Percentiles rank a stretch among this genome's conserved stretches.
Evolutionary conservation across 257 asterid species (phyloP).

Genomic region (Solanum piurae): DNA sequence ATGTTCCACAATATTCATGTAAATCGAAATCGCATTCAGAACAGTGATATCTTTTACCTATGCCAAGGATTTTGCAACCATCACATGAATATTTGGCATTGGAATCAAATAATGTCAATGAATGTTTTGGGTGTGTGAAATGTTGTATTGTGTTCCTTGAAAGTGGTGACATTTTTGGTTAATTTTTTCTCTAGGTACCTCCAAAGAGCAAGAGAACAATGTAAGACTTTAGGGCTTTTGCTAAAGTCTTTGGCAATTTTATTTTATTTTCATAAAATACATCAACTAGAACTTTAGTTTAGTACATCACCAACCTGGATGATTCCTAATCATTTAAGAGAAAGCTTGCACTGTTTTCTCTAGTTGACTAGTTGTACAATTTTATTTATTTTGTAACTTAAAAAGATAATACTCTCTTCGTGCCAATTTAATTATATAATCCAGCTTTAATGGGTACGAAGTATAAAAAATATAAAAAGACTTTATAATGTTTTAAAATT

Average conservation of each 20-base stretch:
- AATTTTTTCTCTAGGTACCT: background rate
- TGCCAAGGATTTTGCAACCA: conserved; percentile 33
- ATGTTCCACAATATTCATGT: conserved; percentile 38
- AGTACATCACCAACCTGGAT: too few species aligned
- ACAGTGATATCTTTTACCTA: conserved; percentile 31
- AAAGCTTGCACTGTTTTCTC: background rate
- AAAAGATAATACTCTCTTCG: background rate
- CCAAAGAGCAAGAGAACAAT: background rate
- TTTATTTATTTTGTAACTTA: background rate
- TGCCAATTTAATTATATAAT: background rate
- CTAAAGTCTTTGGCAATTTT: background rate
- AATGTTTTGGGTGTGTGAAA: conserved; percentile 30
- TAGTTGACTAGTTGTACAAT: background rate
- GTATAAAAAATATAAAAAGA: too few species aligned
- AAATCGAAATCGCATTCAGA: conserved; percentile 29
- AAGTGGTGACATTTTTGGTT: conserved; percentile 13
- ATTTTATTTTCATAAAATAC: background rate
- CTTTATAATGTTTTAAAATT: too few species aligned
- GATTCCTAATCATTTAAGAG: background rate
- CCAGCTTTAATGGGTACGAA: too few species aligned
- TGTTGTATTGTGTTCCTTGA: conserved; percentile 13
- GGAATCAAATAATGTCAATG: background rate
- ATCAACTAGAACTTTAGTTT: background rate
- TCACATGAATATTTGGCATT: conserved; percentile 17
- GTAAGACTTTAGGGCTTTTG: background rate